Percentiles rank a stretch among this genome's conserved stretches.
Conservation (phyloP, 1,139 yeast species). For the Blastobotrys persicus region DNA sequence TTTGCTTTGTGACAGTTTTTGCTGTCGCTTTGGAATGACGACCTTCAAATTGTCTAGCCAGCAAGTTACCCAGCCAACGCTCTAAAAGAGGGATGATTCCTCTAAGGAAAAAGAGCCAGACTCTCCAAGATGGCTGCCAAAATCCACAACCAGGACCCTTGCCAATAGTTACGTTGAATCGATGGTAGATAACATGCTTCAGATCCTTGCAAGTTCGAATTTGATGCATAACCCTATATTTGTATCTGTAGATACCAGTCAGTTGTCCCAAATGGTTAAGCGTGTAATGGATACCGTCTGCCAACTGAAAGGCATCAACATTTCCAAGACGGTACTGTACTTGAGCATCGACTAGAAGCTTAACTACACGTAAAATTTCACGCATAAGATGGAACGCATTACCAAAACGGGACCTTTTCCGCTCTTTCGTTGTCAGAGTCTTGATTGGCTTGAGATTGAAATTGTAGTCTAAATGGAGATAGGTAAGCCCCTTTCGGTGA, state of each 20-base stretch:
- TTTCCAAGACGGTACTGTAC: slow-evolving; percentile 88
- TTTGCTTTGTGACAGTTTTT: slow-evolving; percentile 90
- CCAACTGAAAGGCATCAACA: slow-evolving; percentile 88
- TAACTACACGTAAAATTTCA: slow-evolving; percentile 77
- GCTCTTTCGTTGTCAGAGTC: slow-evolving; percentile 92
- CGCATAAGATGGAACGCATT: slow-evolving; percentile 93
- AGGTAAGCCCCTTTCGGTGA: slow-evolving; percentile 88
- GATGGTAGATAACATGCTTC: slow-evolving; percentile 83
- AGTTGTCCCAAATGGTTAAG: slow-evolving; percentile 92
- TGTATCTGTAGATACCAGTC: slow-evolving; percentile 95
- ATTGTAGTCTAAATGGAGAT: slow-evolving; percentile 90
- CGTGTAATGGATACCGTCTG: slow-evolving; percentile 89
- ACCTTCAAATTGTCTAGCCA: slow-evolving; percentile 95
- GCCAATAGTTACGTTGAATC: slow-evolving; percentile 78
- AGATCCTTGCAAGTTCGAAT: slow-evolving; percentile 93
- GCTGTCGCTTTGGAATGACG: slow-evolving; percentile 89
- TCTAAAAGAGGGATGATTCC: slow-evolving; percentile 93
- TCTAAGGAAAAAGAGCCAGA: slow-evolving; percentile 88
- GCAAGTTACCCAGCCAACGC: slow-evolving; percentile 89
- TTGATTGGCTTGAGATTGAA: slow-evolving; percentile 95
- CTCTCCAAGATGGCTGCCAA: slow-evolving; percentile 99
- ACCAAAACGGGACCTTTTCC: slow-evolving; percentile 94
- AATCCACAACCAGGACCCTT: slow-evolving; percentile 99
- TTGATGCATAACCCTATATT: slow-evolving; percentile 97
- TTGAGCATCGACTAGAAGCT: slow-evolving; percentile 88